These are phyloP conservation scores for Paecilomyces fulvus DNA, from an alignment of 2,329 filamentous ascomycete genomes.

Conservation along the genomic window DNA sequence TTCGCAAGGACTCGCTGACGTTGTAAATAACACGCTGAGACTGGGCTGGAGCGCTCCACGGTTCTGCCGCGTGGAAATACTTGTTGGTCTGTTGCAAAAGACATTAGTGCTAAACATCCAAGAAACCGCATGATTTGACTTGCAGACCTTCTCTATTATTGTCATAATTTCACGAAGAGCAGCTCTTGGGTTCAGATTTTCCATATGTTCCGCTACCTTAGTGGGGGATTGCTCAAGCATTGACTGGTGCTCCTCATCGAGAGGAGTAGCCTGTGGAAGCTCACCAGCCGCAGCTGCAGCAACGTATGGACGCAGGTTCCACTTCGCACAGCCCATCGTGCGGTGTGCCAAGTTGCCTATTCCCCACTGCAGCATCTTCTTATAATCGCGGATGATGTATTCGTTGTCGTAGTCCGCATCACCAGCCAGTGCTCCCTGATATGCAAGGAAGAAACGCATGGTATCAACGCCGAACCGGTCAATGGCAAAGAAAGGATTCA, in stretches of 20 bases:
- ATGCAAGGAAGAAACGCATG: constrained; percentile 81
- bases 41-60: constrained; percentile 53
- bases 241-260: constrained; percentile 28
- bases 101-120: not conserved
- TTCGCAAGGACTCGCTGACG: constrained; percentile 65
- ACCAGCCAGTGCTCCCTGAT: constrained; percentile 65
- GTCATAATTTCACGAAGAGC: constrained; percentile 60
- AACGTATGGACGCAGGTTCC: constrained; percentile 58
- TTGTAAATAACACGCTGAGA: constrained; percentile 60
- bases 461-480: constrained; percentile 81
- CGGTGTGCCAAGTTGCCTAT: constrained; percentile 74
- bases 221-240: constrained; percentile 34
- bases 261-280: constrained; percentile 19
- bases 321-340: constrained; percentile 58
- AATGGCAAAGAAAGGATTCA: constrained; percentile 86
- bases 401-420: constrained; percentile 82
- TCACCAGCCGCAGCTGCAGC: constrained; percentile 23
- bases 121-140: not conserved
- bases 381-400: constrained; percentile 66
- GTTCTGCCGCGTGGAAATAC: constrained; percentile 55
- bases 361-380: constrained; percentile 65
- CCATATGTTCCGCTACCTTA: constrained; percentile 50
- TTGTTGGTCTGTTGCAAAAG: constrained; percentile 50
- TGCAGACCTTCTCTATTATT: constrained; percentile 49
- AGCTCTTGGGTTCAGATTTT: constrained; percentile 51